These are phyloP conservation scores for Debaryomyces fabryi DNA, from an alignment of 1,139 yeast genomes.

Conservation along the genomic window DNA sequence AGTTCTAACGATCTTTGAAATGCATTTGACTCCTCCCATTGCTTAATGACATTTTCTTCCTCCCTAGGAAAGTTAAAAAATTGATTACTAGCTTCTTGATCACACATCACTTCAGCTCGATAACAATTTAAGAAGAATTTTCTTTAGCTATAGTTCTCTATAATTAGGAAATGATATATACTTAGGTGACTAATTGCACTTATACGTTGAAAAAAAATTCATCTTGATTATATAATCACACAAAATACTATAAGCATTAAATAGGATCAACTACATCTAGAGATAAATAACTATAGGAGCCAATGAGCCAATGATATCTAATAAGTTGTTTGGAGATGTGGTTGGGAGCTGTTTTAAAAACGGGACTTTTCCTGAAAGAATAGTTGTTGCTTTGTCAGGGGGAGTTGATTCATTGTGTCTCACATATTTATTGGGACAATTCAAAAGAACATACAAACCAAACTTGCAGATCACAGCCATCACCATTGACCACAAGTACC, in stretches of 20 bases:
- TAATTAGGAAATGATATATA: background rate
- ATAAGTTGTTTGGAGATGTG: conserved; percentile 15
- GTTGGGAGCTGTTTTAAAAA: conserved; percentile 17
- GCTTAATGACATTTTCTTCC: conserved; percentile 76
- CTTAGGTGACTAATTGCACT: conserved; percentile 7
- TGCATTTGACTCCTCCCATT: conserved; percentile 92
- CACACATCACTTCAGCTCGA: conserved; percentile 27
- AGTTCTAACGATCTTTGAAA: conserved; percentile 84
- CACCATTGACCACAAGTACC: conserved; percentile 60
- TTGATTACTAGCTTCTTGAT: conserved; percentile 27
- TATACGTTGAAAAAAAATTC: conserved; percentile 8
- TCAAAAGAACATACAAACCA: conserved; percentile 25
- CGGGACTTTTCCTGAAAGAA: conserved; percentile 16
- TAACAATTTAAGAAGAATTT: background rate
- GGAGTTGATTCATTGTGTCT: conserved; percentile 83
- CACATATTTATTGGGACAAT: conserved; percentile 46
- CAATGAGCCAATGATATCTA: conserved; percentile 13
- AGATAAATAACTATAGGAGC: background rate
- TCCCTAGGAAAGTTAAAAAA: conserved; percentile 77
- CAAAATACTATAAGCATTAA: background rate
- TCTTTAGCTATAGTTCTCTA: background rate
- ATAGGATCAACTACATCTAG: background rate
- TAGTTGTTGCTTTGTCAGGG: conserved; percentile 65
- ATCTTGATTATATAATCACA: background rate
- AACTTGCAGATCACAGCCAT: conserved; percentile 45